These are phyloP conservation scores for Mucor piriformis DNA, from an alignment of 371 early-diverging fungal species.

Conservation along the genomic window DNA sequence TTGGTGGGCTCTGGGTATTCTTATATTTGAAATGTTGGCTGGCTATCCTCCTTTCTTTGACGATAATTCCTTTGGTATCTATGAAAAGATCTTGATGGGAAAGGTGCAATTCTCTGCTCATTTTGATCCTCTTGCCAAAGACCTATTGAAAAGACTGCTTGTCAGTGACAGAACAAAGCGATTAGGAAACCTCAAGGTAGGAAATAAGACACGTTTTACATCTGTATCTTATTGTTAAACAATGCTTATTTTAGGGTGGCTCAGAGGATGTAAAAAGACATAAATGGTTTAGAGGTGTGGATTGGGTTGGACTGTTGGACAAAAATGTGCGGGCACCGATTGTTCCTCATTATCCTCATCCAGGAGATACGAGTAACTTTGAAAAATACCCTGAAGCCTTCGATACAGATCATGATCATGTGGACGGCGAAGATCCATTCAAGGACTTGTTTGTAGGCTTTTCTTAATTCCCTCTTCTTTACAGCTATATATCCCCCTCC, in stretches of 20 bases:
- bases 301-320: constrained; percentile 79
- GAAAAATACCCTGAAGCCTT: constrained; percentile 87
- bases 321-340: constrained; percentile 66
- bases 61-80: constrained; percentile 88
- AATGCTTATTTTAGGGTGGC: constrained; percentile 54
- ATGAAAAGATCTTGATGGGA: constrained; percentile 90
- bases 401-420: constrained; percentile 42
- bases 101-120: constrained; percentile 87
- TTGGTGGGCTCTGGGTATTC: constrained; percentile 96
- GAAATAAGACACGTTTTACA: not conserved
- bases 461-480: constrained; percentile 21
- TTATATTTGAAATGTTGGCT: constrained; percentile 92
- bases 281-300: constrained; percentile 83
- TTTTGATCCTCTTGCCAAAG: constrained; percentile 87
- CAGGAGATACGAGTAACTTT: constrained; percentile 96
- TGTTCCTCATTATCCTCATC: constrained; percentile 83
- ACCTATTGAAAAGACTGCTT: constrained; percentile 87
- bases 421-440: constrained; percentile 42
- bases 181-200: constrained; percentile 72
- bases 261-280: constrained; percentile 81
- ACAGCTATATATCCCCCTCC: not conserved
- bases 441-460: constrained; percentile 47
- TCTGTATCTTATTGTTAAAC: not conserved
- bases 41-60: constrained; percentile 98
- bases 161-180: constrained; percentile 89